Base-by-base conservation (phyloP, 2,329 filamentous ascomycete genomes). In the Botrytis fragariae region DNA sequence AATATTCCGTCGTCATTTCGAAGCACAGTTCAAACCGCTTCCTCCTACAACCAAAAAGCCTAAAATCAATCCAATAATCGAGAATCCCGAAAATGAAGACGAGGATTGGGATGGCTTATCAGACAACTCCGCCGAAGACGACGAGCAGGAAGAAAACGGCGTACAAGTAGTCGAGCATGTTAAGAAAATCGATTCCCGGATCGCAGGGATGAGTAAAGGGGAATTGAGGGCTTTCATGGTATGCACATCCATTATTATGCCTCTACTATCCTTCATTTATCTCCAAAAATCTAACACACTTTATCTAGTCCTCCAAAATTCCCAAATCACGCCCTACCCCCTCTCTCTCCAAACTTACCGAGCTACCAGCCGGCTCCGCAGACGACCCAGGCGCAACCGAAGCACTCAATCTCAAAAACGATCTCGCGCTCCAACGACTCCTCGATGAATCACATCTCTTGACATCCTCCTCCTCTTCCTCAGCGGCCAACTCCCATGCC, bases 361-460 rank as follows among this genome's bases (percentile, higher is more conserved):
- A 75, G 16, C 76, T 76, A 62, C 73, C 63, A n/a, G 73, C 74
- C 16, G 69, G 70, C 32, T 78, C 77, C 73, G 82, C 78, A 72
- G 78, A 78, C 51, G 83, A 85, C 44, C 88, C 91, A 79, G 87
- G 87, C 69, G 86, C 86, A 76, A 87, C 87, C 29, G 90, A 92
- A 80, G 82, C 85, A 37, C 82, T 84, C 18, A 92, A 97, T 75
- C 87, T 98, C 29, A 94, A 95, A 81, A 95, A 98, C 82, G 96
- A 98, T 82, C 90, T 97, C 71, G 95, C 93, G 57, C 90, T 99
- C 22, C 95, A 98, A 82, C 91, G 94, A 64, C 90, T 99, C 59
- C 89, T 99, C 73, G 88, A 91, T 77, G 96, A 99, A 86, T 98
- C 95, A 0, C 94, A 97, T 83, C 91, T 98, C 74, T 90, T 98